Base-by-base conservation (phyloP, 2,329 filamentous ascomycete genomes). In the Alternaria arbusti region DNA sequence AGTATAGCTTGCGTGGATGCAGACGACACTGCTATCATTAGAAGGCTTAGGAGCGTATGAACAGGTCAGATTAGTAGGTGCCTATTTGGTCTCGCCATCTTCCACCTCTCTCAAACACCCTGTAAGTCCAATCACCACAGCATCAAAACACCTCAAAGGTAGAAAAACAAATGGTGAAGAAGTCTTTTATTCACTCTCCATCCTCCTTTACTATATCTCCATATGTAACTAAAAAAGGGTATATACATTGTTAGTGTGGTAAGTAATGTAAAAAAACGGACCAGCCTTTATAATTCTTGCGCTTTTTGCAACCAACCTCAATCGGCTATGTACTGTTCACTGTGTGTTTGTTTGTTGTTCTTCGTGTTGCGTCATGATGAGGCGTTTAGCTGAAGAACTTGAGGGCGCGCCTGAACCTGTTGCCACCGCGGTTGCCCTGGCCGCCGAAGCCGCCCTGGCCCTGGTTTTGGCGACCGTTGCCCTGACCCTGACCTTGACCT, bases 171-270 rank as follows among this genome's bases (percentile, higher is more conserved):
- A 32, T 36, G 28, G 22, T 36, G 49, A 52, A 52, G 20, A 1
- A 36, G 49, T 52, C 28, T 23, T 51, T 3, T n/a, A 40, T 52
- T 40, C 49, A 52, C 30, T 25, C 49, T 52, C 36, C 30, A 10
- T 52, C 49, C 49, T 52, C 23, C 49, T 40, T 22, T 36, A 40
- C 13, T 13, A 6, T 17, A 36, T 52, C 28, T 52, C 49, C 49
- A 40, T 52, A 52, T 52, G 49, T 40, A 40, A 52, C 28, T 52
- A 40, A 52, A 52, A 52, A 52, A 52, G 30, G 49, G 49, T 52
- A 61, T 61, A 61, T 61, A 61, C 58, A 61, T 50, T 44, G 58
- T 60, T 28, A 22, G 17, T 54, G 25, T 40, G 36, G 36, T 40
- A 40, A 40, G 36, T 40, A 57, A 43, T 22, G 47, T 17, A 57